Evolutionary conservation across 129 eudicot species (phyloP), one percentile per base, ranked within the genome.

Genomic region (Silybum marianum): DNA sequence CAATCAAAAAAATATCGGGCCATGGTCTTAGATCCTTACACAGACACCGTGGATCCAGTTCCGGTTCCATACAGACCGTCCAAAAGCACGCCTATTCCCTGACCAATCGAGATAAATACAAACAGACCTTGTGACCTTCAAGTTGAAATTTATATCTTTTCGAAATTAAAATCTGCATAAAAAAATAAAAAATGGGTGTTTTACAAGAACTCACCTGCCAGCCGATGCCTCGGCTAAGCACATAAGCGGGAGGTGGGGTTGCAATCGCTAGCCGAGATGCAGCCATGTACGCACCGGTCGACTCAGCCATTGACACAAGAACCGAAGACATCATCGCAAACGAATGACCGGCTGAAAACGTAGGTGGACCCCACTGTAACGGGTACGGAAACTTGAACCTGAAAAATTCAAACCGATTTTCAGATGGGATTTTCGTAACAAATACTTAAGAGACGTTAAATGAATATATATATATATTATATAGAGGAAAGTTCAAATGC

Each of bases 211-310:
- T 70, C 84, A 96, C 99, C 95, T 96, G 99, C 99, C 99, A 96
- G 74, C 99, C 99, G 65, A 96, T 96, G 70, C 99, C 99, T 72
- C 99, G 92, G 86, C 99, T 96, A 68, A 96, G 89, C 62, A 96
- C 99, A 82, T 93, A 93, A 25, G 99, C 99, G 48, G 99, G 99
- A 76, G 99, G 99, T 10, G 99, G 98, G 23, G 99, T 96, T 39
- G 99, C 99, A 75, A 93, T 96, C 19, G 99, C 99, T 62, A 96
- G 90, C 85, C 99, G 93, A 69, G 99, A 96, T 79, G 99, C 99
- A 30, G 99, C 99, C 90, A 86, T 87, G 68, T 96, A 96, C 39
- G 99, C 99, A 68, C 86, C 99, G 39, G 98, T 96, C 16, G 99
- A 96, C 99, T 96, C 99, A 73, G 82, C 87, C 97, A 93, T 93